Conservation (phyloP, 768 basidiomycete genomes). For the Lactifluus pinguis region DNA sequence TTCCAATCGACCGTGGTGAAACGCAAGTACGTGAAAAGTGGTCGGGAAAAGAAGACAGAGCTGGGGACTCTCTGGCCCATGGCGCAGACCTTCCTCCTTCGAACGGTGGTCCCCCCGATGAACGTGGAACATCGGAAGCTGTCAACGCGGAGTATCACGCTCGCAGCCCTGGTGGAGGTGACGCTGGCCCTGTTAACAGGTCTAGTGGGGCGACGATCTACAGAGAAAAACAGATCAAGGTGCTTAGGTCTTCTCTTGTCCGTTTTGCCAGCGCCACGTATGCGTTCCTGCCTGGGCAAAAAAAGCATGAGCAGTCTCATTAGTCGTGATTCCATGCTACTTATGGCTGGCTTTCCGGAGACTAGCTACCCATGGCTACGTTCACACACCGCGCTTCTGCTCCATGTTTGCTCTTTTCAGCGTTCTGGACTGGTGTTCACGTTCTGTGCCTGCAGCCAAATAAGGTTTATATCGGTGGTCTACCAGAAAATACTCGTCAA, state of each 20-base stretch:
- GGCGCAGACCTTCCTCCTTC: conserved; percentile 17
- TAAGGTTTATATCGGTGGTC: conserved; percentile 87
- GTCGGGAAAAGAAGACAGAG: conserved; percentile 17
- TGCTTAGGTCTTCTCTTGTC: conserved; percentile 64
- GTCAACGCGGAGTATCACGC: conserved; percentile 17
- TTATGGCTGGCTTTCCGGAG: conserved; percentile 19
- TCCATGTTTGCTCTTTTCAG: conserved; percentile 29
- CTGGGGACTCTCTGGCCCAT: conserved; percentile 18
- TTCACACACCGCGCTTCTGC: conserved; percentile 39
- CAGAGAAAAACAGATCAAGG: conserved; percentile 78
- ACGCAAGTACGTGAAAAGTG: conserved; percentile 20
- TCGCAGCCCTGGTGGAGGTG: conserved; percentile 18
- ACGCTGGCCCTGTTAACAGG: conserved; percentile 13
- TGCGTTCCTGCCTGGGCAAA: conserved; percentile 22
- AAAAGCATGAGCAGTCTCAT: conserved; percentile 14
- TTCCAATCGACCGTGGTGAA: conserved; percentile 16
- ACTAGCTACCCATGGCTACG: conserved; percentile 27
- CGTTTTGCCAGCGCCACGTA: conserved; percentile 20
- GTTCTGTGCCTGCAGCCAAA: conserved; percentile 71
- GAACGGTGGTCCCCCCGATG: conserved; percentile 19
- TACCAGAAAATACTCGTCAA: conserved; percentile 78
- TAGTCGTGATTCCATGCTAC: conserved; percentile 21
- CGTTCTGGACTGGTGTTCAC: conserved; percentile 52
- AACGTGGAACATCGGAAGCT: conserved; percentile 15
- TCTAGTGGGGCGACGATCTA: conserved; percentile 18